Base-by-base conservation (phyloP, 2,329 filamentous ascomycete genomes). In the Pseudogymnoascus sp. region DNA sequence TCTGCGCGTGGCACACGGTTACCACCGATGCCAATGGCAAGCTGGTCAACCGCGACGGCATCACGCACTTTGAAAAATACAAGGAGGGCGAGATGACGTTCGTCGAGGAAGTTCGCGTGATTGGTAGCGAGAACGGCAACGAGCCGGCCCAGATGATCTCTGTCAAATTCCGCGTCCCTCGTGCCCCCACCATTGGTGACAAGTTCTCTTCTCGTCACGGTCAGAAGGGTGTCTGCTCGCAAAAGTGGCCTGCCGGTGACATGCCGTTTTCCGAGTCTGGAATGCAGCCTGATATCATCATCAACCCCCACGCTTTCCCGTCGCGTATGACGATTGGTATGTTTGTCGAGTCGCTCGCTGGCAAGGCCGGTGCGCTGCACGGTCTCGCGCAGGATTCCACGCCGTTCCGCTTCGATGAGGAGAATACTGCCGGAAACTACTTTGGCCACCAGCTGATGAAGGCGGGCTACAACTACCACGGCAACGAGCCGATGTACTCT, bases 251-350 rank as follows among this genome's bases (percentile, higher is more conserved):
- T 0, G 84, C 88, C 2, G 81, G 90, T 64, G 93, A 98, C 75
- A 95, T 99, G 90, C 95, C 95, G 3, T 99, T 98, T 78, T 92
- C 91, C 2, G 95, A 99, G 78, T 90, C 89, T 5, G 95, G 95
- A 62, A 98, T 99, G 65, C 93, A 97, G 73, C 95, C 95, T 8
- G 95, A 99, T 76, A 83, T 96, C 71, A 99, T 99, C 77, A 99
- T 99, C 82, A 99, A 99, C 79, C 95, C 95, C 41, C 95, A 99
- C 82, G 95, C 95, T 73, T 99, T 99, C 83, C 95, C 95, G 6
- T 98, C 93, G 53, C 93, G 95, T 77, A 99, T 99, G 95, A 99
- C 95, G 19, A 99, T 99, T 73, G 95, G 95, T 73, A 98, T 98
- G 91, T 98, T 99, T 77, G 87, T 99, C 73, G 95, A 99, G 79